Base-by-base conservation (phyloP, 169 alveolate species). In the Cryptosporidium meleagridis region DNA sequence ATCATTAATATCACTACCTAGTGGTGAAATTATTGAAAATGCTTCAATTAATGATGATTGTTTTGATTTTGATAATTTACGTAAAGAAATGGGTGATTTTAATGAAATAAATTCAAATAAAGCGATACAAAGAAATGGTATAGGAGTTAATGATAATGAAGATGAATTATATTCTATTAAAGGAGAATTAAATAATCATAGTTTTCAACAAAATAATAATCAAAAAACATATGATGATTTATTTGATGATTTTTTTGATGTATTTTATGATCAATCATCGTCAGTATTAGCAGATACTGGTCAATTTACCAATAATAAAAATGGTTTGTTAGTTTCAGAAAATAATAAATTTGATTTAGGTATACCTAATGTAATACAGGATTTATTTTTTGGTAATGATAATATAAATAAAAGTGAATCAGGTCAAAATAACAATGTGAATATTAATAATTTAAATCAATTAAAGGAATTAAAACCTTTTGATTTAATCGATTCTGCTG, bases 161-260 rank as follows among this genome's bases (percentile, higher is more conserved):
- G 37, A 45, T 48, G 59, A 70, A 37, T 68, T 31, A 14, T n/a
- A 35, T 33, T 29, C 35, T 37, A 21, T 26, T 4, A 7, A 2
- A 23, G 31, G 23, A 23, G 26, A 37, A 16, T 16, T 29, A 41
- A 41, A 12, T 35, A 14, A 35, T 6, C 10, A 4, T 10, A 14
- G 0, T 8, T 12, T 37, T 70, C 14, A 48, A 45, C 26, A 5
- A 41, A 16, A 8, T 23, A 48, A 70, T 70, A 44, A 44, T 70
- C 44, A 59, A 44, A 23, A 65, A 16, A 61, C 51, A 41, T 10
- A 23, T 21, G 65, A 23, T 80, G 89, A 58, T 35, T 14, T 14
- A 9, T 80, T 80, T 80, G 89, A 65, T 80, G 89, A 80, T 67
- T 80, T 80, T 21, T 80, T 80, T 62, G 89, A 80, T 41, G 44